Base-by-base conservation (phyloP, 345 rosid species). In the Salix dunnii region DNA sequence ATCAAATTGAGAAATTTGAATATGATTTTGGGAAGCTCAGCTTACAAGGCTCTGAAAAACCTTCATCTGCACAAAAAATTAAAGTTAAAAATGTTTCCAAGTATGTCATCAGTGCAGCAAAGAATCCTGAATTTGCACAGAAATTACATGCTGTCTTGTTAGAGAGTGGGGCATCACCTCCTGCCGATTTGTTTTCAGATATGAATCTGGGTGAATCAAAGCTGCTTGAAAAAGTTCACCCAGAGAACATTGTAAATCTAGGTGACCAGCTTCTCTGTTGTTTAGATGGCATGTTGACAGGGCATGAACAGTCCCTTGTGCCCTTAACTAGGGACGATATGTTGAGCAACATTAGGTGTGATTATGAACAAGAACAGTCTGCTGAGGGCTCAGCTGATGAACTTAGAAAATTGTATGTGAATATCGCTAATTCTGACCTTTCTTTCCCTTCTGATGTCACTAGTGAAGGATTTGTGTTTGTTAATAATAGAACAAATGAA, bases 121-220 rank as follows among this genome's bases (percentile, higher is more conserved):
- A 92, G 86, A 83, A 94, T 83, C 96, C 97, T 53, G 96, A 91
- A 66, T 92, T 94, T 82, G 96, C 98, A 12, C 93, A 90, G 88
- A 92, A 94, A 81, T 81, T 94, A 74, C 98, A 90, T 76, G 96
- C 96, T 67, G 93, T 94, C 79, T 84, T 91, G 88, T 83, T 88
- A 79, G 97, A 92, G 81, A 91, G 97, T 85, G 98, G 96, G 71
- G 94, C 94, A 76, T 85, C 98, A 31, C 98, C 96, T 75, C 96
- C 97, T 48, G 82, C 92, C 53, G 94, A 90, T 88, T 89, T 94
- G 83, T 92, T 92, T 84, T 70, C 80, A 58, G 90, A 87, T 83
- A 82, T 87, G 55, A 86, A 91, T 72, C 58, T 82, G 74, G 80
- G 77, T 75, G 87, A 79, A 76, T 68, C 70, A 67, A 81, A 78